Conservation (phyloP, 2,329 filamentous ascomycete species). For the Penicillium concentricum region DNA sequence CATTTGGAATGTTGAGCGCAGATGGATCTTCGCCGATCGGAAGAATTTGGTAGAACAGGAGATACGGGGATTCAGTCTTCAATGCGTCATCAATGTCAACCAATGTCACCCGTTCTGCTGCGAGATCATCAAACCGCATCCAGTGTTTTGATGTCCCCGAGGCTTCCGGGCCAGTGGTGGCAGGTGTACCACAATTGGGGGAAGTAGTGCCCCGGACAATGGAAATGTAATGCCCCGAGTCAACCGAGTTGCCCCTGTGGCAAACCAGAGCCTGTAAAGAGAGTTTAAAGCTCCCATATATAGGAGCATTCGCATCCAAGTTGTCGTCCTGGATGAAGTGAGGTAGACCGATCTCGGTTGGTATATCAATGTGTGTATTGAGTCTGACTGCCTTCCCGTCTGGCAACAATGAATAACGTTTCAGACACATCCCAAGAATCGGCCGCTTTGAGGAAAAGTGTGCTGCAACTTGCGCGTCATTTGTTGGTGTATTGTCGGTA, state of each 20-base stretch:
- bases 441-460: constrained; percentile 82
- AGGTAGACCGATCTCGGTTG: constrained; percentile 76
- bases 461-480: constrained; percentile 78
- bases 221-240: constrained; percentile 88
- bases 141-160: constrained; percentile 73
- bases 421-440: constrained; percentile 87
- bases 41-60: constrained; percentile 92
- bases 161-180: constrained; percentile 26
- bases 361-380: constrained; percentile 87
- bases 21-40: constrained; percentile 70
- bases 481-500: constrained; percentile 62
- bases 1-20: constrained; percentile 35
- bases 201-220: constrained; percentile 70
- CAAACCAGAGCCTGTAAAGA: constrained; percentile 89
- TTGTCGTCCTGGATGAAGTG: constrained; percentile 85
- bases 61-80: constrained; percentile 85
- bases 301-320: constrained; percentile 62
- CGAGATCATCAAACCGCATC: constrained; percentile 91
- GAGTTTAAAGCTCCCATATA: constrained; percentile 89
- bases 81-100: constrained; percentile 78
- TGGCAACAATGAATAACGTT: constrained; percentile 76
- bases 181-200: constrained; percentile 34
- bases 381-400: constrained; percentile 68
- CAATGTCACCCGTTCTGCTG: constrained; percentile 66
- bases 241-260: constrained; percentile 79